Base-by-base conservation (phyloP, 2,329 filamentous ascomycete species). In the Colletotrichum eleusines region DNA sequence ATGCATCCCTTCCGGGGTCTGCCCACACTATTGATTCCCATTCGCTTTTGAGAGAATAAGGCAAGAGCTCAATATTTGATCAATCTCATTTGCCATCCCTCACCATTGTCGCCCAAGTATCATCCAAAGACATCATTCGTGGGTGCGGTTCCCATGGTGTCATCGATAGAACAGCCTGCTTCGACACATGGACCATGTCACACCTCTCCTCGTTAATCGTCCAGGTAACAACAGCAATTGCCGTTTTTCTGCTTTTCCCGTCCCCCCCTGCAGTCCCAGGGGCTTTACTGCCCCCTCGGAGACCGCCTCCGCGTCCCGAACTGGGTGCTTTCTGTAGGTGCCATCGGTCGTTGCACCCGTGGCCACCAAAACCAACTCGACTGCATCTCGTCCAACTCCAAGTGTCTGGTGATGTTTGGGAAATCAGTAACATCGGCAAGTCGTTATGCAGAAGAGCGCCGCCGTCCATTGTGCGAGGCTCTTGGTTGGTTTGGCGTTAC, bases 171-270 rank as follows among this genome's bases (percentile, higher is more conserved):
- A 71, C 58, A 63, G 58, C 6, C 53, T 28, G 14, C 26, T 14
- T 68, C 40, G 23, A 59, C 48, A 44, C 69, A 64, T 63, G 59
- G 58, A 67, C 68, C 63, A 57, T 67, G 68, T 62, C 63, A 46
- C 64, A 46, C 65, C 58, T 71, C 64, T 58, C 59, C 58, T 71
- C 69, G 69, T 71, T 54, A 60, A 71, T 71, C 69, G 69, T 28
- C 58, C 58, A 48, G 51, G 59, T 54, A 63, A 33, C n/a, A n/a
- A n/a, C n/a, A n/a, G 59, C 38, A 69, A 63, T 53, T 33, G 12
- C 33, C 31, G n/a, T n/a, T 31, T 58, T 63, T 68, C 57, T 53
- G 50, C 35, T 26, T 69, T 38, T 46, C 31, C 20, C 16, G 48
- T 71, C 58, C 69, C 69, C 69, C 69, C 63, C 64, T 69, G 53